Percentiles rank a stretch among this genome's conserved stretches.
Conservation (phyloP, 2,329 filamentous ascomycete species). For the Monosporascus cannonballus region DNA sequence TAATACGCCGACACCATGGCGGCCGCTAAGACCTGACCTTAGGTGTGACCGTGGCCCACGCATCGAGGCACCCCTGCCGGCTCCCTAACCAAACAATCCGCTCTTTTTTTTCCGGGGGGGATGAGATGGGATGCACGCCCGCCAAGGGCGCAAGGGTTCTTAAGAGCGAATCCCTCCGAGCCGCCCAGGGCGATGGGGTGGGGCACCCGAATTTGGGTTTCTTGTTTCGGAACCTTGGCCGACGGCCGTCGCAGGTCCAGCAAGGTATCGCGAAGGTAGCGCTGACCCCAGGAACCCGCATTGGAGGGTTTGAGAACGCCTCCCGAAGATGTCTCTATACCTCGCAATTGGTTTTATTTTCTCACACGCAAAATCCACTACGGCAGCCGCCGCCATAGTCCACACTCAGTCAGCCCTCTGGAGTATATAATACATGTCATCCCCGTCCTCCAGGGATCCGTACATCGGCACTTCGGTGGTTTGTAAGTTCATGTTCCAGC, state of each 20-base stretch:
- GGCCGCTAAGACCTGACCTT: no score
- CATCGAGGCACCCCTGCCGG: background rate
- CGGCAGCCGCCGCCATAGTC: no score
- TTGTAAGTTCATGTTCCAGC: background rate
- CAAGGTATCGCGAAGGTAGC: background rate
- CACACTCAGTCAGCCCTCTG: no score
- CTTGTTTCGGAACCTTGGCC: background rate
- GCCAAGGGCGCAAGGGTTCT: conserved; percentile 20
- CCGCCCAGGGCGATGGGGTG: conserved; percentile 13
- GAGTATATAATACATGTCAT: no score
- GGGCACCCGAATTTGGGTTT: conserved; percentile 4
- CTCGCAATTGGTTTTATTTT: background rate
- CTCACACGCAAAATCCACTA: no score
- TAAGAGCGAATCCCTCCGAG: conserved; percentile 27
- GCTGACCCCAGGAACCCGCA: background rate
- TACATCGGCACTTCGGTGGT: background rate
- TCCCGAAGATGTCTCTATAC: background rate
- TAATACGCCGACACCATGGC: no score
- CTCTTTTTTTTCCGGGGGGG: background rate
- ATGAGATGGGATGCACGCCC: background rate
- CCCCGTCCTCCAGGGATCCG: no score
- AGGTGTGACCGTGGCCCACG: background rate
- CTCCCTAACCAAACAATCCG: background rate
- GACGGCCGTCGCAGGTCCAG: background rate
- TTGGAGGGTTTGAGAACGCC: background rate